These are phyloP conservation scores for Epichloe brachyelytri DNA, from an alignment of 2,329 filamentous ascomycete species.

Conservation along the genomic window DNA sequence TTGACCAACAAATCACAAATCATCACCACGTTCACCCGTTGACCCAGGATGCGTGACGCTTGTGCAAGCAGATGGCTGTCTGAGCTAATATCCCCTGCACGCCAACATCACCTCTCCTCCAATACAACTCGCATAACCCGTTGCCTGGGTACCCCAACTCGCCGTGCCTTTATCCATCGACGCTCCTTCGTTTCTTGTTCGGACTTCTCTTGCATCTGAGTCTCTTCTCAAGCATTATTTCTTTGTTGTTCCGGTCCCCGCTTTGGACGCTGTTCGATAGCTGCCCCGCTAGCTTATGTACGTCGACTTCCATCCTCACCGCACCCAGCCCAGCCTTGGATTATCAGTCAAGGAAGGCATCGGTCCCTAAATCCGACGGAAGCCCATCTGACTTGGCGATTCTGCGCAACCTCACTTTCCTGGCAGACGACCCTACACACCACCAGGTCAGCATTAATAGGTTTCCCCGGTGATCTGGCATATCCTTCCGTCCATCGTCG, in stretches of 20 bases:
- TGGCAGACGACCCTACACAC: background rate
- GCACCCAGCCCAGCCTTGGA: background rate
- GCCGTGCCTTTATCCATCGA: background rate
- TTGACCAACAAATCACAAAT: too few relatives aligned
- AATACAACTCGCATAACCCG: background rate
- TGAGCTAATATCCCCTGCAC: background rate
- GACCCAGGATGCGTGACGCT: too few relatives aligned
- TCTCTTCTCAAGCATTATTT: background rate
- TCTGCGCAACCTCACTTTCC: background rate
- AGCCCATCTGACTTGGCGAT: background rate
- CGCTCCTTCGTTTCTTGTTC: background rate
- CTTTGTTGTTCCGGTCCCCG: background rate
- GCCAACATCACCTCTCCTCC: background rate
- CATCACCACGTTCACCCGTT: too few relatives aligned
- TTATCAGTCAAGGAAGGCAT: slow-evolving; percentile 3
- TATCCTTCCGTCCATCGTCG: background rate
- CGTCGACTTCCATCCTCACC: background rate
- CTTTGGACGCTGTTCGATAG: background rate
- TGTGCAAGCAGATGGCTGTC: too few relatives aligned
- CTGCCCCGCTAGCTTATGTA: background rate
- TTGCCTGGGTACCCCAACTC: background rate
- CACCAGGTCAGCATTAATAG: background rate
- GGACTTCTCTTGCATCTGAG: background rate
- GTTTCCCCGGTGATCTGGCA: background rate
- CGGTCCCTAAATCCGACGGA: background rate